Conservation (phyloP, 352 stramenopile genomes). For the Elongisporangium senticosum region DNA sequence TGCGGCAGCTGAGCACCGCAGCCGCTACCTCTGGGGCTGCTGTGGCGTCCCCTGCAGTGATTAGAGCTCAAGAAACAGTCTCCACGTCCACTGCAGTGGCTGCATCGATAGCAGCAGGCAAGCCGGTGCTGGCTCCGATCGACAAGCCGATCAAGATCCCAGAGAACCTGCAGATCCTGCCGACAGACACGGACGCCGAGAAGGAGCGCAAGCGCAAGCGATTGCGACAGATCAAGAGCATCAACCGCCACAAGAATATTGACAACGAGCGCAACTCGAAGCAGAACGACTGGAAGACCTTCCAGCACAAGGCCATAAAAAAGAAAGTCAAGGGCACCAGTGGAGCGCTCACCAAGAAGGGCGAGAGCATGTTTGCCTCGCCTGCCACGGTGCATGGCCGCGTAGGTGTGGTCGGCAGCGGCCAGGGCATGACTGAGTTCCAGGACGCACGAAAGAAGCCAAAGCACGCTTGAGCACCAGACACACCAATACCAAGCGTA, state of each 20-base stretch:
- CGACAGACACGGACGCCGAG: conserved; percentile 78
- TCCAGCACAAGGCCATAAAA: conserved; percentile 78
- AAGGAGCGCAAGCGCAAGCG: conserved; percentile 84
- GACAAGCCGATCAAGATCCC: conserved; percentile 82
- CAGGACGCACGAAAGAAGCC: conserved; percentile 68
- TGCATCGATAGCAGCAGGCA: conserved; percentile 12
- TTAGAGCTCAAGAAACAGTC: conserved; percentile 12
- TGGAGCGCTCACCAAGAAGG: conserved; percentile 69
- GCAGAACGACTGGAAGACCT: conserved; percentile 83
- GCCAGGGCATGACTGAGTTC: conserved; percentile 84
- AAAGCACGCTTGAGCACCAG: conserved; percentile 26
- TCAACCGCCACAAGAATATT: conserved; percentile 83
- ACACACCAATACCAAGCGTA: neutral
- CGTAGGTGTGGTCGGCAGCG: conserved; percentile 85
- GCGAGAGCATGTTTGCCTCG: conserved; percentile 87
- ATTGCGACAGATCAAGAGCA: conserved; percentile 75
- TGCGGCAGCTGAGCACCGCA: conserved; percentile 23
- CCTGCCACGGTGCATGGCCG: conserved; percentile 76
- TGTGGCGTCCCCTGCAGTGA: neutral
- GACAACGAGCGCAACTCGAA: conserved; percentile 82
- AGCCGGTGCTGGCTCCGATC: conserved; percentile 42
- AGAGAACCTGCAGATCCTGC: conserved; percentile 77
- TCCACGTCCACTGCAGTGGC: conserved; percentile 11
- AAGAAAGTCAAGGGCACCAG: conserved; percentile 64
- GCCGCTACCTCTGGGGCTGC: conserved; percentile 5